Base-by-base conservation (phyloP, 177 flowering plant genomes). In the Tripterygium wilfordii region DNA sequence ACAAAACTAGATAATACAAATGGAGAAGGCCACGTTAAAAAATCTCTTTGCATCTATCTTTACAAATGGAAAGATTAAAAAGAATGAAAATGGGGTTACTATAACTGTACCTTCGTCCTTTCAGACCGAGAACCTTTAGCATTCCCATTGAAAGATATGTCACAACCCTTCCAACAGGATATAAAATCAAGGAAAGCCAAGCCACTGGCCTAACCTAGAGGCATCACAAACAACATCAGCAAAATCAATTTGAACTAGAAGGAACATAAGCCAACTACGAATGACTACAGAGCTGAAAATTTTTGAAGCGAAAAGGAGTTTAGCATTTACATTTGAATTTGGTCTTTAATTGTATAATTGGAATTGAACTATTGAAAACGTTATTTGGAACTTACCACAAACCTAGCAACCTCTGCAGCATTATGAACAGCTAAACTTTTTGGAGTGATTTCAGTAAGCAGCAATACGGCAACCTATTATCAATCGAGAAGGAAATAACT, bases 191-290 rank as follows among this genome's bases (percentile, higher is more conserved):
- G 42, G 99, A 94, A 59, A 94, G 97, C 99, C 99, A 94, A 38
- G 99, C 99, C 49, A 94, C 96, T 70, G 99, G 99, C 69, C 91
- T 87, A 61, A 88, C 99, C 99, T 94, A 77, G 39, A 75, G 51
- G 47, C 51, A 68, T 54, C 36, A 20, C 49, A 64, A 52, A 33
- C 25, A 53, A 42, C 14, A 45, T 28, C 27, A 27, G 37, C 47
- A 42, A 56, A 42, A 41, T 26, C n/a, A n/a, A n/a, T n/a, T n/a
- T n/a, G n/a, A n/a, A n/a, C n/a, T n/a, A n/a, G n/a, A n/a, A n/a
- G n/a, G n/a, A n/a, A n/a, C n/a, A n/a, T n/a, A n/a, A n/a, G n/a
- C n/a, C n/a, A n/a, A n/a, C n/a, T n/a, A n/a, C n/a, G n/a, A 31
- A 30, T 23, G 13, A n/a, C 20, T 3, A 18, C 4, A 26, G 1